Conservation (phyloP, 768 basidiomycete species). For the Boletus tomentosulus region DNA sequence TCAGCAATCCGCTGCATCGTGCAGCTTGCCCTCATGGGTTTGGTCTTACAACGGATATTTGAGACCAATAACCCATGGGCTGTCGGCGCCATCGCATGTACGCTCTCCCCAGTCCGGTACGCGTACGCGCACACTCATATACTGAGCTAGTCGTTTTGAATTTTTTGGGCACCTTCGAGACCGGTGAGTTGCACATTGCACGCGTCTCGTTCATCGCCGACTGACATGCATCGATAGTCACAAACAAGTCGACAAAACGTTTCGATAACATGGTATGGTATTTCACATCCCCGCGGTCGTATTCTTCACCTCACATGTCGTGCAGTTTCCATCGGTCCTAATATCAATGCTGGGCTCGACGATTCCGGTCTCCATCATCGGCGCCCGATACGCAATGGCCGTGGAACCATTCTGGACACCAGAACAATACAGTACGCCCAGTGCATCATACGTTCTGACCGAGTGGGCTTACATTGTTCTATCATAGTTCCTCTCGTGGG, state of each 20-base stretch:
- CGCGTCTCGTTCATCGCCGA: neutral
- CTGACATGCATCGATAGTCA: constrained; percentile 40
- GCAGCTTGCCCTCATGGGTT: constrained; percentile 72
- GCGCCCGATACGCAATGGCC: constrained; percentile 71
- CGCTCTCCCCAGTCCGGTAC: constrained; percentile 24
- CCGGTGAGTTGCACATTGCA: constrained; percentile 42
- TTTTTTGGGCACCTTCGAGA: constrained; percentile 72
- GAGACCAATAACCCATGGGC: constrained; percentile 70
- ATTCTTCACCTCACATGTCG: constrained; percentile 11
- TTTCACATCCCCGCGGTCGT: neutral
- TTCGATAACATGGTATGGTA: constrained; percentile 64
- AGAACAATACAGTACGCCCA: constrained; percentile 64
- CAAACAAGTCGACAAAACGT: constrained; percentile 74
- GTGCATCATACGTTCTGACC: neutral
- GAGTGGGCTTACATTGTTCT: constrained; percentile 1
- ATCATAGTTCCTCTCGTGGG: constrained; percentile 72
- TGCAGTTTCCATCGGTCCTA: constrained; percentile 59
- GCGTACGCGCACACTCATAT: neutral
- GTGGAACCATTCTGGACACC: constrained; percentile 80
- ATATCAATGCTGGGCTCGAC: constrained; percentile 70
- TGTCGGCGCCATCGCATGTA: constrained; percentile 69
- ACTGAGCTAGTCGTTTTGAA: constrained; percentile 56
- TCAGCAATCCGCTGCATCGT: constrained; percentile 71
- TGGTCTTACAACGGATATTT: constrained; percentile 69
- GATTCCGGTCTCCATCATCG: constrained; percentile 75